A percentile compares a stretch with the other conserved stretches of the same genome.
Evolutionary conservation across 2,329 filamentous ascomycete genomes (phyloP).

Genomic region (Neonectria neomacrospora): DNA sequence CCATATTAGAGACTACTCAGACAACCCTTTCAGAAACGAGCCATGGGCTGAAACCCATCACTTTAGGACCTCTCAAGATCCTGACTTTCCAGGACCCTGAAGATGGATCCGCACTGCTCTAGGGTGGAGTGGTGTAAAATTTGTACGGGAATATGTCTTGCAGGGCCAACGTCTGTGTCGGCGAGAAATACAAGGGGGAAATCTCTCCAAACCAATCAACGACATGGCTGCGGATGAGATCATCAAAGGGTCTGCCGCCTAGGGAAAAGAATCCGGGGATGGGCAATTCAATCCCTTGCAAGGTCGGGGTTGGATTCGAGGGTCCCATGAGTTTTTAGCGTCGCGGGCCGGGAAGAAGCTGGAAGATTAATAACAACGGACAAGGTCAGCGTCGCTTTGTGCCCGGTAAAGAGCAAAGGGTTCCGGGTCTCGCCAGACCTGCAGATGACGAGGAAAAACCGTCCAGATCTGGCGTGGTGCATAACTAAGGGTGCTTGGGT

Average conservation of each 20-base stretch:
- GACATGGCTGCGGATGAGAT: conserved; percentile 29
- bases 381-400: no score
- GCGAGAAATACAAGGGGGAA: neutral
- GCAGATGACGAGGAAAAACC: neutral
- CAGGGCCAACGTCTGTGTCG: conserved; percentile 5
- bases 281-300: conserved; percentile 17
- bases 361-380: neutral
- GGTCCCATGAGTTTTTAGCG: conserved; percentile 18
- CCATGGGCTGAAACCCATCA: neutral
- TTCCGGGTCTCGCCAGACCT: neutral
- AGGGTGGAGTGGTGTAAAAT: conserved; percentile 4
- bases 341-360: conserved; percentile 10
- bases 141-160: neutral
- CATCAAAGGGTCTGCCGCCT: conserved; percentile 5
- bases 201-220: neutral
- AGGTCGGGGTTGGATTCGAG: conserved; percentile 6
- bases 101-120: neutral
- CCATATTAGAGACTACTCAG: no score
- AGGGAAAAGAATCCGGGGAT: conserved; percentile 18
- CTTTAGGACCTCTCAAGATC: neutral
- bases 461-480: conserved; percentile 12
- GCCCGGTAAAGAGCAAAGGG: no score
- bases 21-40: neutral
- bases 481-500: neutral
- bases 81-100: neutral